Conservation (phyloP, 2,329 filamentous ascomycete species). For the Gliomastix tumulicola region DNA sequence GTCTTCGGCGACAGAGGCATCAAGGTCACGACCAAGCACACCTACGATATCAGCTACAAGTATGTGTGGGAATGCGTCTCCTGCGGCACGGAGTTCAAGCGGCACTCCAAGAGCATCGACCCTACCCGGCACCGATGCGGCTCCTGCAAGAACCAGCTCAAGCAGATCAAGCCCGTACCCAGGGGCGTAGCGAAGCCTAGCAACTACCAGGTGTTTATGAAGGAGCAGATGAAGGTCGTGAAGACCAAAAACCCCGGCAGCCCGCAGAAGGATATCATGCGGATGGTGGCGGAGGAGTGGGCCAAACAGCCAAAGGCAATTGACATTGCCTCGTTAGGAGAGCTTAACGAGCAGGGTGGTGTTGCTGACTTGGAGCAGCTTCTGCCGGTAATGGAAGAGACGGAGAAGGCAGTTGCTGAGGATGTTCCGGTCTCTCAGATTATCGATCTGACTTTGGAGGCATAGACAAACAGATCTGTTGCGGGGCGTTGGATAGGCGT, state of each 20-base stretch:
- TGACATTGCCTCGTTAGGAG: no score
- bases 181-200: conserved; percentile 32
- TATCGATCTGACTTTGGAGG: conserved; percentile 16
- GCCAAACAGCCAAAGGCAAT: no score
- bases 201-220: conserved; percentile 49
- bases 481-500: neutral
- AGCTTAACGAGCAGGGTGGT: no score
- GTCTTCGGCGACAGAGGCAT: conserved; percentile 58
- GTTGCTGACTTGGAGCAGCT: no score
- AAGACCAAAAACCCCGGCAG: conserved; percentile 47
- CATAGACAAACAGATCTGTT: no score
- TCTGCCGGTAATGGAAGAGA: no score
- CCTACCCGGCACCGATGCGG: conserved; percentile 66
- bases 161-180: conserved; percentile 75
- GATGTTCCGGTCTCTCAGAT: conserved; percentile 14
- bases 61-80: conserved; percentile 74
- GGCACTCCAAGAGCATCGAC: conserved; percentile 84
- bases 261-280: conserved; percentile 64
- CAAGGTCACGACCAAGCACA: conserved; percentile 82
- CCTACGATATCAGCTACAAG: conserved; percentile 85
- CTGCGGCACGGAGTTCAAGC: conserved; percentile 68
- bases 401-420: conserved; percentile 5
- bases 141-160: conserved; percentile 60
- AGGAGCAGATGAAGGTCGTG: conserved; percentile 58
- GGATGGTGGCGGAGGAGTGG: conserved; percentile 57